Evolutionary conservation across 2,329 filamentous ascomycete genomes (phyloP).

Genomic region (Botrytis paeoniae): DNA sequence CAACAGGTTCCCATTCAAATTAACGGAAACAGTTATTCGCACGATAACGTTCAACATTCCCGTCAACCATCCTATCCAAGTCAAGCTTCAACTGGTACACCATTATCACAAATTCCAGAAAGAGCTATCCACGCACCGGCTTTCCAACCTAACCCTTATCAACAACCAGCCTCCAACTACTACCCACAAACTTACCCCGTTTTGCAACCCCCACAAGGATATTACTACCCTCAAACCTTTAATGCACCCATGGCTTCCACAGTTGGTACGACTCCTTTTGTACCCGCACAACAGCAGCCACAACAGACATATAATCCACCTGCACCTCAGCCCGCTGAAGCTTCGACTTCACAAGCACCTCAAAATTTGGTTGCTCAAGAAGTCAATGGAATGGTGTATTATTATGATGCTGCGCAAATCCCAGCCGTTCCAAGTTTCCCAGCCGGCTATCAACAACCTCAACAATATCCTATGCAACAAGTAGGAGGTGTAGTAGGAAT

Average conservation of each 20-base stretch:
- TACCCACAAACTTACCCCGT: constrained; percentile 54
- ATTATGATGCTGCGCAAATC: constrained; percentile 78
- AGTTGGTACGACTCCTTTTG: constrained; percentile 32
- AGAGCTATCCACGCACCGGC: constrained; percentile 85
- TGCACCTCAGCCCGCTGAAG: constrained; percentile 25
- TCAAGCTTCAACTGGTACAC: constrained; percentile 71
- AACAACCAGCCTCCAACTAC: constrained; percentile 51
- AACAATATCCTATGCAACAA: constrained; percentile 52
- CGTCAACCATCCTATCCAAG: constrained; percentile 68
- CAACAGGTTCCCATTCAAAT: constrained; percentile 86
- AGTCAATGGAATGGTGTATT: constrained; percentile 94
- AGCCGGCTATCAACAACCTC: constrained; percentile 48
- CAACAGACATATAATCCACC: constrained; percentile 32
- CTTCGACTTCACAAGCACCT: constrained; percentile 38
- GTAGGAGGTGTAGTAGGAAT: constrained; percentile 61
- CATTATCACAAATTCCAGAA: constrained; percentile 88
- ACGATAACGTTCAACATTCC: constrained; percentile 53
- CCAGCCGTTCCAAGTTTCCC: constrained; percentile 43
- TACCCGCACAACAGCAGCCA: constrained; percentile 33
- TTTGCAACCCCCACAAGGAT: constrained; percentile 56
- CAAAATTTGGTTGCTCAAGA: constrained; percentile 74
- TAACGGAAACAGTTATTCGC: constrained; percentile 53
- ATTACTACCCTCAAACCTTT: constrained; percentile 64
- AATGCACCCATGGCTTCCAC: constrained; percentile 46
- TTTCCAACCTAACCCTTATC: constrained; percentile 75